Percentiles rank a stretch among this genome's conserved stretches.
Evolutionary conservation across 1,139 yeast genomes (phyloP).

Genomic region (Protomyces arabidopsidicola): DNA sequence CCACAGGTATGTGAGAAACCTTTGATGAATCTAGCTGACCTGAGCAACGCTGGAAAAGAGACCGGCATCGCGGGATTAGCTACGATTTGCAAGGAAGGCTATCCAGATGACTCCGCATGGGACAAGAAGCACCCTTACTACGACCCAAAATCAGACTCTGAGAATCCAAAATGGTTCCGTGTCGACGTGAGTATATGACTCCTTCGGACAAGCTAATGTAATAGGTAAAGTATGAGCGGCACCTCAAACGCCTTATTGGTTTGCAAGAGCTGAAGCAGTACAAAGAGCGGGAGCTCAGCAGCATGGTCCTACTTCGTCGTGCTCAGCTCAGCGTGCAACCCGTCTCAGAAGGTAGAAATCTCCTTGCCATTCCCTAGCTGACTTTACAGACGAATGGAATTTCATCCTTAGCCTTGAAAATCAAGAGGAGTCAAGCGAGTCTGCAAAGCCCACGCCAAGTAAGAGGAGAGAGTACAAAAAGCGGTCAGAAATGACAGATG

Average conservation of each 20-base stretch:
- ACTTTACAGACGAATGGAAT: constrained; percentile 41
- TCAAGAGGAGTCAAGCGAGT: not conserved
- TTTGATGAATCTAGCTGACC: not conserved
- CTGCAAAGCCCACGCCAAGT: not conserved
- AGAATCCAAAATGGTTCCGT: constrained; percentile 52
- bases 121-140: constrained; percentile 40
- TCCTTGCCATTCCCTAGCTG: constrained; percentile 3
- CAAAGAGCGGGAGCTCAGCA: constrained; percentile 37
- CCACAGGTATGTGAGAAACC: constrained; percentile 36
- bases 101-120: constrained; percentile 40
- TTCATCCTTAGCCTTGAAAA: constrained; percentile 40
- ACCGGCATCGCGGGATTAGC: constrained; percentile 52
- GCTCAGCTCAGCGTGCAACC: constrained; percentile 51
- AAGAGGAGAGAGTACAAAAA: not conserved
- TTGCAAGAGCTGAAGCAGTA: constrained; percentile 41
- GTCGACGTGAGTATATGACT: constrained; percentile 42
- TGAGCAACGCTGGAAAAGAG: constrained; percentile 44
- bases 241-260: constrained; percentile 44
- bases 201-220: not conserved
- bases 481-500: not conserved
- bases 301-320: constrained; percentile 47
- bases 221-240: constrained; percentile 40
- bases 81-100: constrained; percentile 45
- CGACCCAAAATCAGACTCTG: constrained; percentile 46
- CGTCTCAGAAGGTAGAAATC: constrained; percentile 38